Percentiles rank a stretch among this genome's conserved stretches.
Conservation (phyloP, 352 stramenopile species). For the Thraustotheca clavata region DNA sequence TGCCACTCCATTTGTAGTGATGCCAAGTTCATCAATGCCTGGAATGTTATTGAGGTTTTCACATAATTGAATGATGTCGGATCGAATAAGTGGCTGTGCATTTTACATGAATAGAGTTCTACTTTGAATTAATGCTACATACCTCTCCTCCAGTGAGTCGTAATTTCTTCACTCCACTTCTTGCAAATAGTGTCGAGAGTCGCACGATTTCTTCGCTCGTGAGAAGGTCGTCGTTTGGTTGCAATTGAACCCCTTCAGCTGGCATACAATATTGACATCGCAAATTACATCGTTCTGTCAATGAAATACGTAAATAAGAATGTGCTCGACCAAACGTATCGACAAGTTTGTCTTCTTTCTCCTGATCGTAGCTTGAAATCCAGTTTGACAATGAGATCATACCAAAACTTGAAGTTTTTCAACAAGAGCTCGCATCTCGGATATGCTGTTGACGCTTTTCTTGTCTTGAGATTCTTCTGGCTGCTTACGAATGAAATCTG, state of each 20-base stretch:
- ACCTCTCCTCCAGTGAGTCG: slow-evolving; percentile 93
- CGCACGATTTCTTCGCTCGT: slow-evolving; percentile 88
- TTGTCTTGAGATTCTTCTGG: too few species aligned
- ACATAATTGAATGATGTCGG: slow-evolving; percentile 47
- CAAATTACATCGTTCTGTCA: slow-evolving; percentile 96
- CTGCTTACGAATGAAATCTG: not conserved
- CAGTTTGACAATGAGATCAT: not conserved
- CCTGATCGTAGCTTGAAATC: not conserved
- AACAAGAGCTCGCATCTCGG: not conserved
- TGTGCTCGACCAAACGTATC: slow-evolving; percentile 89
- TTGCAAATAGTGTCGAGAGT: slow-evolving; percentile 84
- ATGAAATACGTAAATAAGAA: slow-evolving; percentile 93
- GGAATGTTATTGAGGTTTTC: slow-evolving; percentile 44
- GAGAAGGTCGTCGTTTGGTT: slow-evolving; percentile 69
- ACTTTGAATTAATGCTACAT: slow-evolving; percentile 40
- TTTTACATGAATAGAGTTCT: slow-evolving; percentile 10
- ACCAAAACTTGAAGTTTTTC: not conserved
- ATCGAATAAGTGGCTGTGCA: slow-evolving; percentile 37
- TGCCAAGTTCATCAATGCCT: slow-evolving; percentile 76
- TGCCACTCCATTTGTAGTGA: slow-evolving; percentile 96
- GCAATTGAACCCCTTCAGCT: slow-evolving; percentile 85
- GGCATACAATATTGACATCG: slow-evolving; percentile 97
- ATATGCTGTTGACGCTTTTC: not conserved
- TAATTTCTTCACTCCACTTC: slow-evolving; percentile 87
- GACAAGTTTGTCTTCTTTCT: slow-evolving; percentile 28